phyloP scores from a whole-genome alignment of 768 basidiomycete species.

The Suillus subaureus region DNA sequence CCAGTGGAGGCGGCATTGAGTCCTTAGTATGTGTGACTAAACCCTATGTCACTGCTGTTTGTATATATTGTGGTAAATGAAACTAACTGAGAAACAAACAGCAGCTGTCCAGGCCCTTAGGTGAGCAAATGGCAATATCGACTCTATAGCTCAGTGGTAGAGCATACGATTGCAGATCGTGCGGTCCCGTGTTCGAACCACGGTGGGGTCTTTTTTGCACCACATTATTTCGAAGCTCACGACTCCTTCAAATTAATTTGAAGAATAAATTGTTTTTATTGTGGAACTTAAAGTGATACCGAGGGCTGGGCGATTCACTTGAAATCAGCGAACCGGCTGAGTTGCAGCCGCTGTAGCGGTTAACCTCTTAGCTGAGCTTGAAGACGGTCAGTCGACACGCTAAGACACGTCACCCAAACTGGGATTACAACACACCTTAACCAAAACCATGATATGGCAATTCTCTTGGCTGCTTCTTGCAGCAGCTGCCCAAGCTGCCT shows the following conservation, averaged over 20 bases:
- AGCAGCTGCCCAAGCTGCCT: slow-evolving; percentile 53
- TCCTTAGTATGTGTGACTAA: too few relatives aligned
- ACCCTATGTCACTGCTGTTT: too few relatives aligned
- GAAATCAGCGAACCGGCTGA: background rate
- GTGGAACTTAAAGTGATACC: background rate
- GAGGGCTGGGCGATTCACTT: background rate
- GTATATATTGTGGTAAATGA: too few relatives aligned
- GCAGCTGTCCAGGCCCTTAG: too few relatives aligned
- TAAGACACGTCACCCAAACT: slow-evolving; percentile 18
- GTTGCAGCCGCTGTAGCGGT: background rate
- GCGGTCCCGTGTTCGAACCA: slow-evolving; percentile 60
- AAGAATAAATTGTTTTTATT: background rate
- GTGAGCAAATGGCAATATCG: background rate
- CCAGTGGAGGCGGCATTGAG: too few relatives aligned
- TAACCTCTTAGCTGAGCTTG: background rate
- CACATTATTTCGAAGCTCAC: too few relatives aligned
- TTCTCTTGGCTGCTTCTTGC: slow-evolving; percentile 48
- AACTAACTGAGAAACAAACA: too few relatives aligned
- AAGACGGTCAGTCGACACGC: background rate
- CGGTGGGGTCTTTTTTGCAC: slow-evolving; percentile 44
- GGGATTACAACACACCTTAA: slow-evolving; percentile 5
- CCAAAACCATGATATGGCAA: slow-evolving; percentile 22
- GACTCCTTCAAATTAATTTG: too few relatives aligned
- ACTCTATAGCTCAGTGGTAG: slow-evolving; percentile 51
- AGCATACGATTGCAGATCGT: slow-evolving; percentile 65